Conservation (phyloP, 2,329 filamentous ascomycete species). For the Scedosporium apiospermum region DNA sequence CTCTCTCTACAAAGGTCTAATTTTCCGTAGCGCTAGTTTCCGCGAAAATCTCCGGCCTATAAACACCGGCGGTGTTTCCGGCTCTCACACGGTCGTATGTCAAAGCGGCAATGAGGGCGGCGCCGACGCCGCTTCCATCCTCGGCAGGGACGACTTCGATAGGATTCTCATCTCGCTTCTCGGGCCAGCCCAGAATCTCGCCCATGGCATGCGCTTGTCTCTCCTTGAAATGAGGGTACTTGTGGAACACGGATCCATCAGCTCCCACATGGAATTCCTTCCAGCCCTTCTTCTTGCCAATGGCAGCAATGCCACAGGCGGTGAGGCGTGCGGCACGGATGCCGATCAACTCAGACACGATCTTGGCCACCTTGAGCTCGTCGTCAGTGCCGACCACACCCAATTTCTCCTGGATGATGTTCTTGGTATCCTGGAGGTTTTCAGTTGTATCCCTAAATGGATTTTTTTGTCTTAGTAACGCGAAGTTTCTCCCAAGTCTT, state of each 20-base stretch:
- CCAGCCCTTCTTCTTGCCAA: constrained; percentile 93
- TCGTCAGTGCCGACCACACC: constrained; percentile 59
- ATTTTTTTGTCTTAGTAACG: neutral
- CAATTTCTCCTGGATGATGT: constrained; percentile 71
- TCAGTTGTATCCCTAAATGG: constrained; percentile 72
- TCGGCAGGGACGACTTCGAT: constrained; percentile 83
- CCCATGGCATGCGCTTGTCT: constrained; percentile 81
- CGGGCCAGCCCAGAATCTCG: constrained; percentile 92
- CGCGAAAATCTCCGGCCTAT: constrained; percentile 54
- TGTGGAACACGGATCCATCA: constrained; percentile 97
- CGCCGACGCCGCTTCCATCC: constrained; percentile 77
- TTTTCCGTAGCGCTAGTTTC: neutral
- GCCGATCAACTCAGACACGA: constrained; percentile 86
- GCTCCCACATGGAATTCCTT: constrained; percentile 86
- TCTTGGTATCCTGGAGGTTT: constrained; percentile 82
- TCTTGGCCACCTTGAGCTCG: constrained; percentile 83
- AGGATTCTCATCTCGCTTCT: constrained; percentile 64
- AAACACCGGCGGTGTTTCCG: constrained; percentile 54
- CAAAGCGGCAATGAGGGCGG: constrained; percentile 78
- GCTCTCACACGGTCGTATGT: constrained; percentile 55
- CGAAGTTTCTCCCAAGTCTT: neutral
- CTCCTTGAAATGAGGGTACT: constrained; percentile 96
- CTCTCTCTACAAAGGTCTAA: neutral
- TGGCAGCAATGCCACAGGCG: constrained; percentile 88
- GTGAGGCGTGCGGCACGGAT: constrained; percentile 89